Conservation (phyloP, 129 eudicot genomes). For the Flaveria trinervia region DNA sequence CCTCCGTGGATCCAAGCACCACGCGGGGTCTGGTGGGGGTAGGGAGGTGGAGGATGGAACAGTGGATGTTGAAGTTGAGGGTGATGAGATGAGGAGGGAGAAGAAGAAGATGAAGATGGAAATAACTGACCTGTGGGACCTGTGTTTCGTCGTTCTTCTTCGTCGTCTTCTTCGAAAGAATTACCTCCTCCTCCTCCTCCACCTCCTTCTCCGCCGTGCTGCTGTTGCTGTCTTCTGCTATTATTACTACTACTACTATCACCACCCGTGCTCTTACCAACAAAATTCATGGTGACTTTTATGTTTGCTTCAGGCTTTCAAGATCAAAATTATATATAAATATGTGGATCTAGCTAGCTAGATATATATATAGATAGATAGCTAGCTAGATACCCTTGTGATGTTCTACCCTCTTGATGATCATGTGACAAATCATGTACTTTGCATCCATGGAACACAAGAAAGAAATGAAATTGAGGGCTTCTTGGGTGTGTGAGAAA, state of each 20-base stretch:
- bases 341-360: conserved; percentile 7
- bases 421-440: conserved; percentile 18
- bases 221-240: conserved; percentile 30
- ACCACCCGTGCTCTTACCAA: conserved; percentile 35
- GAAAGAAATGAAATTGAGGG: conserved; percentile 32
- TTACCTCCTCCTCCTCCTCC: conserved; percentile 1
- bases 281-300: conserved; percentile 48
- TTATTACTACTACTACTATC: conserved; percentile 22
- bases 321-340: conserved; percentile 17
- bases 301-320: conserved; percentile 8
- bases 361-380: conserved; percentile 19
- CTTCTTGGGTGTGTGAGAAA: conserved; percentile 20
- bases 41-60: conserved; percentile 26
- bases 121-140: conserved; percentile 36
- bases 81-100: conserved; percentile 42
- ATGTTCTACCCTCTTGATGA: conserved; percentile 2
- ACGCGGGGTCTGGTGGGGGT: conserved; percentile 36
- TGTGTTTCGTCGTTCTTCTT: conserved; percentile 36
- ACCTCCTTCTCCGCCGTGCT: background rate
- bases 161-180: conserved; percentile 29
- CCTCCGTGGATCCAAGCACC: conserved; percentile 35
- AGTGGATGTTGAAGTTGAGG: conserved; percentile 28
- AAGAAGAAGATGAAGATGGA: conserved; percentile 46
- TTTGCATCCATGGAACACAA: conserved; percentile 17
- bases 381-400: background rate